Conservation (phyloP, 164 flowering plant genomes). For the Vitis vinifera region DNA sequence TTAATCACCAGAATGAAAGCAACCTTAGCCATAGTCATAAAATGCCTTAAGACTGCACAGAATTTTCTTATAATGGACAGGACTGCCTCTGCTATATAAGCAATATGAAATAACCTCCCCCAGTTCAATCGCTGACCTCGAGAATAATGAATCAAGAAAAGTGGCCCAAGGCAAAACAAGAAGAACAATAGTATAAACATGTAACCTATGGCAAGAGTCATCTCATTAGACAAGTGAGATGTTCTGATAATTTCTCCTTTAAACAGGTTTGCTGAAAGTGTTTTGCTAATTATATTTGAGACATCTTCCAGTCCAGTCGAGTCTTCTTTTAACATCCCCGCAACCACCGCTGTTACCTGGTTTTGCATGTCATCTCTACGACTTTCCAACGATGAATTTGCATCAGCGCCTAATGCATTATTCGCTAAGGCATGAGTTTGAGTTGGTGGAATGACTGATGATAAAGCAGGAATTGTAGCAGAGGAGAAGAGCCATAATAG, state of each 20-base stretch:
- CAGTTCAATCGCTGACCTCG: constrained; percentile 56
- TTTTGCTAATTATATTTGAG: constrained; percentile 25
- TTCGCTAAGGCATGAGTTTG: constrained; percentile 50
- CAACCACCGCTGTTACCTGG: constrained; percentile 9
- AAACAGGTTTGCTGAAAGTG: constrained; percentile 34
- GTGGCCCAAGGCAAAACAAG: constrained; percentile 44
- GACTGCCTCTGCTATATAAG: constrained; percentile 56
- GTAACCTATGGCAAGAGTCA: constrained; percentile 60
- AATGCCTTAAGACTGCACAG: constrained; percentile 59
- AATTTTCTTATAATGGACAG: constrained; percentile 62
- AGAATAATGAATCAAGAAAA: constrained; percentile 53
- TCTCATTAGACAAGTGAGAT: constrained; percentile 27
- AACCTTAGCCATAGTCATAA: constrained; percentile 67
- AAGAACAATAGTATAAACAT: constrained; percentile 49
- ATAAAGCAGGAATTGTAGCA: constrained; percentile 37
- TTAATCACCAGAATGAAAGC: constrained; percentile 69
- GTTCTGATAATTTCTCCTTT: constrained; percentile 37
- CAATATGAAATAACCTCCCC: constrained; percentile 58
- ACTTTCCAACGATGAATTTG: constrained; percentile 46
- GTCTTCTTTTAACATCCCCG: constrained; percentile 40
- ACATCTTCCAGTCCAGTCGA: constrained; percentile 28
- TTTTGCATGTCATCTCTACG: constrained; percentile 3
- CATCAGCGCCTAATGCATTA: constrained; percentile 41
- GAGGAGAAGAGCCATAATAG: constrained; percentile 46
- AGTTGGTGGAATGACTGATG: constrained; percentile 46